These are phyloP conservation scores for Misopates orontium DNA, from an alignment of 257 asterid species.

Conservation along the genomic window DNA sequence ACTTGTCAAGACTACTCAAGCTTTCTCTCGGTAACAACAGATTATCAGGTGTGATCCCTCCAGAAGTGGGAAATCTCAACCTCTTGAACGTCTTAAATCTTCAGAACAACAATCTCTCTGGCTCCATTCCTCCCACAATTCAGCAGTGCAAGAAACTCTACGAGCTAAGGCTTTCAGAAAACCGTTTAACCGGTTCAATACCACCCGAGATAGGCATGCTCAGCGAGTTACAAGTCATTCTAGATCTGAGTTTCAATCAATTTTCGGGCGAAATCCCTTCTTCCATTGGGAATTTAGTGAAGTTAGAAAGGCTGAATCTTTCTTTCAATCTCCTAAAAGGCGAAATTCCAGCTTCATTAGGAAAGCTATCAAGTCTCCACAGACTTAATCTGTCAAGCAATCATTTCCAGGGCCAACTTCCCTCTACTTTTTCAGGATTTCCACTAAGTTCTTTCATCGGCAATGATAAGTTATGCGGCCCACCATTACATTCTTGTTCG, in stretches of 20 bases:
- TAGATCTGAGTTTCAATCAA: conserved; percentile 76
- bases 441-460: conserved; percentile 58
- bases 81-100: conserved; percentile 72
- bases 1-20: conserved; percentile 60
- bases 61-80: conserved; percentile 70
- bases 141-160: conserved; percentile 76
- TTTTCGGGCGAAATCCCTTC: conserved; percentile 73
- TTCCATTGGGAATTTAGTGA: conserved; percentile 59
- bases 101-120: conserved; percentile 63
- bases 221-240: conserved; percentile 69
- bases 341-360: conserved; percentile 59
- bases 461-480: conserved; percentile 66
- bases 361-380: conserved; percentile 70
- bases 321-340: conserved; percentile 66
- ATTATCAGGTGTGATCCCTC: conserved; percentile 67
- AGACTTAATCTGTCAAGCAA: conserved; percentile 66
- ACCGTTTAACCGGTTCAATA: conserved; percentile 60
- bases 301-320: conserved; percentile 76
- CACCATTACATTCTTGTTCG: conserved; percentile 60
- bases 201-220: conserved; percentile 65
- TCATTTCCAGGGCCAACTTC: conserved; percentile 59
- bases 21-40: conserved; percentile 62
- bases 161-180: conserved; percentile 79
- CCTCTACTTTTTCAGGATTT: conserved; percentile 60
- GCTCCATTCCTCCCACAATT: conserved; percentile 62